A percentile compares a stretch with the other conserved stretches of the same genome.
Conservation (phyloP, 1,139 yeast species). For the Hyphopichia burtonii region DNA sequence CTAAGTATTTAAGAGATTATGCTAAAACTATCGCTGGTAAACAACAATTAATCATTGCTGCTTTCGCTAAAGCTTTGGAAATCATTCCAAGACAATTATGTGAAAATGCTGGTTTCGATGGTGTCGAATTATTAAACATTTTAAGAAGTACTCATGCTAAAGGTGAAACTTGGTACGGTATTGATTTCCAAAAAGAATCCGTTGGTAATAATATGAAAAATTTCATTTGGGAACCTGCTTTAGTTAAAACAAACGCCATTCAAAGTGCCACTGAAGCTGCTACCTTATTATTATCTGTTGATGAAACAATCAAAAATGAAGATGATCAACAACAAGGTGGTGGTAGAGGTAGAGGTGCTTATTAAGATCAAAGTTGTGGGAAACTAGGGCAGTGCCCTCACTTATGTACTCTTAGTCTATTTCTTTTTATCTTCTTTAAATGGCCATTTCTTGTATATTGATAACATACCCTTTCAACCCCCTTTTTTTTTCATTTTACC, state of each 20-base stretch:
- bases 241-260: conserved; percentile 91
- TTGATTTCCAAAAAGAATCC: conserved; percentile 81
- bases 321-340: conserved; percentile 57
- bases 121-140: conserved; percentile 86
- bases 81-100: conserved; percentile 96
- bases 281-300: conserved; percentile 84
- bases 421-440: not conserved
- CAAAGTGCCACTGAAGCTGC: conserved; percentile 98
- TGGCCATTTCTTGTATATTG: not conserved
- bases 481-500: not conserved
- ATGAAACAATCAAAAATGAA: conserved; percentile 89
- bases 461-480: not conserved
- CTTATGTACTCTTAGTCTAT: not conserved
- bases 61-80: conserved; percentile 93
- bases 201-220: conserved; percentile 82
- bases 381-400: conserved; percentile 1
- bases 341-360: conserved; percentile 67
- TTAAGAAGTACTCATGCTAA: conserved; percentile 92
- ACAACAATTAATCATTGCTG: conserved; percentile 87
- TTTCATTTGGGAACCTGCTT: conserved; percentile 97
- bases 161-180: conserved; percentile 90
- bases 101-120: conserved; percentile 97
- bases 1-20: conserved; percentile 82
- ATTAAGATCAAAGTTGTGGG: conserved; percentile 11
- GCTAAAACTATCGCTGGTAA: conserved; percentile 91